A percentile compares a stretch with the other conserved stretches of the same genome.
These are phyloP conservation scores for Anisogramma anomala DNA, from an alignment of 2,329 filamentous ascomycete species.

Conservation along the genomic window DNA sequence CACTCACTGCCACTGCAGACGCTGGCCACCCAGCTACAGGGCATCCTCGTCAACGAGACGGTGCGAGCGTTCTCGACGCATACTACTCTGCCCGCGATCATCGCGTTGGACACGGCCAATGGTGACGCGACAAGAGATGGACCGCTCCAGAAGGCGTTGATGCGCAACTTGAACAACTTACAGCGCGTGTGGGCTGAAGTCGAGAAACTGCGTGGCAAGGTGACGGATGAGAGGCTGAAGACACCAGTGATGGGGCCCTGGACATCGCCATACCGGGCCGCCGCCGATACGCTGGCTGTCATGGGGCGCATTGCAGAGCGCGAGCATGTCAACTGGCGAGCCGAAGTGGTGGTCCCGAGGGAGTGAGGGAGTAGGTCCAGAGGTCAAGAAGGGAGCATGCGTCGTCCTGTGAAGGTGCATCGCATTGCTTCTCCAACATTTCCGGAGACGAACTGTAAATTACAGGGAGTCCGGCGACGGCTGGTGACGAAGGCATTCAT, in stretches of 20 bases:
- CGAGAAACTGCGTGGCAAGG: slow-evolving; percentile 18
- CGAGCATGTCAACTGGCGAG: slow-evolving; percentile 35
- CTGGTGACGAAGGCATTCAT: too few species aligned
- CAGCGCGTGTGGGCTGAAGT: slow-evolving; percentile 23
- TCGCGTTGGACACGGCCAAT: too few species aligned
- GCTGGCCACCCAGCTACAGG: slow-evolving; percentile 33
- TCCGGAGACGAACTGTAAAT: too few species aligned
- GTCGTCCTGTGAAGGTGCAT: too few species aligned
- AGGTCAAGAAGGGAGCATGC: too few species aligned
- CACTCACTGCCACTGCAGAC: slow-evolving; percentile 26
- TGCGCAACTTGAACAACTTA: slow-evolving; percentile 18
- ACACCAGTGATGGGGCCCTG: slow-evolving; percentile 27
- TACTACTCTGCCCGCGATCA: slow-evolving; percentile 15
- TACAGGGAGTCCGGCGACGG: too few species aligned
- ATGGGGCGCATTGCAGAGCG: slow-evolving; percentile 33
- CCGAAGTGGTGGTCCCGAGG: slow-evolving; percentile 22
- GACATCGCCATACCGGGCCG: slow-evolving; percentile 34
- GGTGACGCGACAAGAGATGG: slow-evolving; percentile 10
- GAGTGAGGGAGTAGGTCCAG: neutral
- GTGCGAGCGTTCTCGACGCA: slow-evolving; percentile 27
- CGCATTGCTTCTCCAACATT: too few species aligned
- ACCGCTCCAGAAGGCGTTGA: slow-evolving; percentile 19
- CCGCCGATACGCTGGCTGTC: slow-evolving; percentile 27
- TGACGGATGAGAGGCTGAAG: slow-evolving; percentile 21
- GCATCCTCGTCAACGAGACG: slow-evolving; percentile 34